Evolutionary conservation across 345 rosid genomes (phyloP).

Genomic region (Clausena lansium): DNA sequence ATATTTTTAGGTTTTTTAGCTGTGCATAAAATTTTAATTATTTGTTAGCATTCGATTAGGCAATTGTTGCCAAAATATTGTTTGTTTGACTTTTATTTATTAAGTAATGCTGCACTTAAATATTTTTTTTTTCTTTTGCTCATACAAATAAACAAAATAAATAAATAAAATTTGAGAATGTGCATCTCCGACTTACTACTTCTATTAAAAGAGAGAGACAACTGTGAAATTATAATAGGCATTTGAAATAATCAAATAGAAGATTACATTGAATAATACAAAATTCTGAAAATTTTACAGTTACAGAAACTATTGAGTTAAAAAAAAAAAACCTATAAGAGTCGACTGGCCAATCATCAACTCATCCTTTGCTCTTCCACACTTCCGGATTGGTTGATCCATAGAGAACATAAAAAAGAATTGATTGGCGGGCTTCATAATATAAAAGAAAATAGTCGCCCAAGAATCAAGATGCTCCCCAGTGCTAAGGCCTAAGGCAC

Average conservation of each 20-base stretch:
- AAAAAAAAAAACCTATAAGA: too few species aligned
- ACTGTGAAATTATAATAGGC: not conserved
- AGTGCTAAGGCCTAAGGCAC: not conserved
- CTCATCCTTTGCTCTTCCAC: conserved; percentile 14
- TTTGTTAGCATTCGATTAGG: too few species aligned
- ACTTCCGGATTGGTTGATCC: not conserved
- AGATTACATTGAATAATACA: not conserved
- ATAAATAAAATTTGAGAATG: too few species aligned
- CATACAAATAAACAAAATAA: too few species aligned
- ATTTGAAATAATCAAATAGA: not conserved
- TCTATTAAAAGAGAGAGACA: not conserved
- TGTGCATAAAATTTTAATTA: too few species aligned
- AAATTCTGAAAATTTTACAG: conserved; percentile 1
- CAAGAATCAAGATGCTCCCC: conserved; percentile 7
- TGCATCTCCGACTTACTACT: not conserved
- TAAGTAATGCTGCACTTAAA: too few species aligned
- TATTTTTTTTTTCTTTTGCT: too few species aligned
- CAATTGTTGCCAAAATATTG: too few species aligned
- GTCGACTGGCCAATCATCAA: conserved; percentile 7
- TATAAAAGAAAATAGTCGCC: conserved; percentile 33
- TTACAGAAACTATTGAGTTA: conserved; percentile 5
- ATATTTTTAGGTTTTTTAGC: too few species aligned
- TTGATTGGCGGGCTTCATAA: conserved; percentile 28
- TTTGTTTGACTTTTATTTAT: too few species aligned
- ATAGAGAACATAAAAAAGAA: not conserved